Conservation (phyloP, 2,329 filamentous ascomycete species). For the Fusarium miscanthi region DNA sequence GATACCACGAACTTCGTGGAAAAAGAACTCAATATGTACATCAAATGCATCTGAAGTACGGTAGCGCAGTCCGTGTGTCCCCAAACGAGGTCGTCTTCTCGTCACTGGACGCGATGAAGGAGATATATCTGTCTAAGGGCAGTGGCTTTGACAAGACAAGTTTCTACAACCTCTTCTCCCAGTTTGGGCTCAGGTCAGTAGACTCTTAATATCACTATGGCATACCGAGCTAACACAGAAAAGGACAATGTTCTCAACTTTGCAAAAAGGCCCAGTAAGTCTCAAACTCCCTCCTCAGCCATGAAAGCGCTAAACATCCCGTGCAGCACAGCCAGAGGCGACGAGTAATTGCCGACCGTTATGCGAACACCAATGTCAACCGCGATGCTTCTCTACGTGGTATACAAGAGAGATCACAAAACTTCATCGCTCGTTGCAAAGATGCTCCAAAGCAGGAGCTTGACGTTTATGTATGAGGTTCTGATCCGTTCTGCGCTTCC, state of each 20-base stretch:
- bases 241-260: constrained; percentile 32
- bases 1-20: constrained; percentile 21
- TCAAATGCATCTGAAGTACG: constrained; percentile 12
- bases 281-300: rapidly evolving
- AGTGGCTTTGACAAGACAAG: constrained; percentile 30
- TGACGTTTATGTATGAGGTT: constrained; percentile 21
- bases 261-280: constrained; percentile 20
- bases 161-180: constrained; percentile 26
- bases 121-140: constrained; percentile 30
- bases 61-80: constrained; percentile 13
- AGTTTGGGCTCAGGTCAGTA: constrained; percentile 20
- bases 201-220: rapidly evolving
- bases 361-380: constrained; percentile 30
- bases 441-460: constrained; percentile 6
- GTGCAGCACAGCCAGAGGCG: constrained; percentile 26
- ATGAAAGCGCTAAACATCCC: background rate
- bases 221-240: rapidly evolving
- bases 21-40: constrained; percentile 29
- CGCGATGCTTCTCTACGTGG: constrained; percentile 15
- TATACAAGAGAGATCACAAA: constrained; percentile 22
- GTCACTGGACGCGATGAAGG: constrained; percentile 20
- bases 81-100: constrained; percentile 33
- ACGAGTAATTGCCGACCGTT: constrained; percentile 30
- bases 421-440: constrained; percentile 22
- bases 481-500: rapidly evolving